These are phyloP conservation scores for Vigna nakashimae DNA, from an alignment of 306 rosid species.

Conservation along the genomic window DNA sequence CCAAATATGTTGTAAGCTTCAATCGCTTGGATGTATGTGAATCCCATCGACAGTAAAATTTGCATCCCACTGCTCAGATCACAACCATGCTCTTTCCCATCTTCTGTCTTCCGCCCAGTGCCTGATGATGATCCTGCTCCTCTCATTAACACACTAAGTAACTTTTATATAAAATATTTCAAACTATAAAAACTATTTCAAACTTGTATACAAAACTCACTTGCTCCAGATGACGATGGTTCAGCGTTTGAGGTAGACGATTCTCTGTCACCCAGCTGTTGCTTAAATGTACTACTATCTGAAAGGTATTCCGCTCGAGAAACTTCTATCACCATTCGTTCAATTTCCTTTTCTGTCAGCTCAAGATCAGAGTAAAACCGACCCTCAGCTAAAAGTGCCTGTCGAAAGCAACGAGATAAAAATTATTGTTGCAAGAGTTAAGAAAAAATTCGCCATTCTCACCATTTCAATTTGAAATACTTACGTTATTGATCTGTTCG, in stretches of 20 bases:
- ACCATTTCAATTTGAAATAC: constrained; percentile 43
- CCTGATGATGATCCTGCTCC: constrained; percentile 72
- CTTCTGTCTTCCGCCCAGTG: constrained; percentile 53
- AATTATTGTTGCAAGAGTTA: background rate
- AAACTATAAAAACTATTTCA: too few relatives aligned
- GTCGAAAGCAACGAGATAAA: constrained; percentile 20
- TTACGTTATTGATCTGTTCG: constrained; percentile 85
- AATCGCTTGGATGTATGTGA: constrained; percentile 79
- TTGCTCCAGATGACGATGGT: constrained; percentile 94
- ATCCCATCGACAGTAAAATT: constrained; percentile 85
- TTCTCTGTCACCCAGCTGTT: constrained; percentile 61
- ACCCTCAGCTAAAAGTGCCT: constrained; percentile 98
- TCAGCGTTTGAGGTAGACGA: constrained; percentile 85
- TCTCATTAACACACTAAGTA: background rate
- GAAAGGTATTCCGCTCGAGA: constrained; percentile 89
- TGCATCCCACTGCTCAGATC: constrained; percentile 72
- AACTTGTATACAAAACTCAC: constrained; percentile 42
- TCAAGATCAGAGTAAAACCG: constrained; percentile 95
- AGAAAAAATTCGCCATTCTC: constrained; percentile 12
- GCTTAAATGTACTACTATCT: constrained; percentile 57
- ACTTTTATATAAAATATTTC: too few relatives aligned
- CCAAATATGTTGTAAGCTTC: constrained; percentile 96
- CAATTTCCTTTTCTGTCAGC: constrained; percentile 97
- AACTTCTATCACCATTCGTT: constrained; percentile 85
- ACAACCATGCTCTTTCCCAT: constrained; percentile 54